These are phyloP conservation scores for Cyanidium caldarium DNA, from an alignment of 23 red algal genomes.

Conservation along the genomic window DNA sequence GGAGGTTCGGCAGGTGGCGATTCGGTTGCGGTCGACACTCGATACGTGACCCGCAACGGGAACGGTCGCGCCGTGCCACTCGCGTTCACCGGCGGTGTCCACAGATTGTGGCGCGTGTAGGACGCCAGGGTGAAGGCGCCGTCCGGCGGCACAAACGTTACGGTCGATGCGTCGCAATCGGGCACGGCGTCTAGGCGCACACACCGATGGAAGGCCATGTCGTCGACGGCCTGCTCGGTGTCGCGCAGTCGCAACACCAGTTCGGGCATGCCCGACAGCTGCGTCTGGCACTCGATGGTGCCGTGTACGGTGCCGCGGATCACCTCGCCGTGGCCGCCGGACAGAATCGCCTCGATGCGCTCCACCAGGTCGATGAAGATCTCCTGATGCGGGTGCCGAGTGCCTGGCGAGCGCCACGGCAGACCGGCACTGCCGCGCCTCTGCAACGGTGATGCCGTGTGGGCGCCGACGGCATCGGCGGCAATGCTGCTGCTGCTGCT, in stretches of 20 bases:
- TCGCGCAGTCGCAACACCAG: neutral
- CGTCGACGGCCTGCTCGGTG: neutral
- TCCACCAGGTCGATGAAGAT: neutral
- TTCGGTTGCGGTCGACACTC: too few species aligned
- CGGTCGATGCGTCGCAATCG: neutral
- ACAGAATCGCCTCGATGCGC: neutral
- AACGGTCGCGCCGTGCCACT: neutral
- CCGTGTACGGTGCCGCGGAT: neutral
- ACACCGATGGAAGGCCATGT: neutral
- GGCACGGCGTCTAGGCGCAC: neutral
- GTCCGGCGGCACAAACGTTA: conserved; percentile 1
- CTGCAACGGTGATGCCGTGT: neutral
- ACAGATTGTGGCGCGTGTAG: too few species aligned
- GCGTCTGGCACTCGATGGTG: neutral
- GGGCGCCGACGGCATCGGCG: neutral
- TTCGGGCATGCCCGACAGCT: neutral
- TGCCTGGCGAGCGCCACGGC: neutral
- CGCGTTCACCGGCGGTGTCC: neutral
- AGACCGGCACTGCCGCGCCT: neutral
- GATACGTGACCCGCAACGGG: neutral
- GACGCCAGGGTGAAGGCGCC: neutral
- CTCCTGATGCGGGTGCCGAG: neutral
- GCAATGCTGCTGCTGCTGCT: neutral
- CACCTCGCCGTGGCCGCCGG: neutral
- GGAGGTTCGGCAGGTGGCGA: too few species aligned